phyloP scores from a whole-genome alignment of 306 rosid genomes.

The Cucurbita pepo region DNA sequence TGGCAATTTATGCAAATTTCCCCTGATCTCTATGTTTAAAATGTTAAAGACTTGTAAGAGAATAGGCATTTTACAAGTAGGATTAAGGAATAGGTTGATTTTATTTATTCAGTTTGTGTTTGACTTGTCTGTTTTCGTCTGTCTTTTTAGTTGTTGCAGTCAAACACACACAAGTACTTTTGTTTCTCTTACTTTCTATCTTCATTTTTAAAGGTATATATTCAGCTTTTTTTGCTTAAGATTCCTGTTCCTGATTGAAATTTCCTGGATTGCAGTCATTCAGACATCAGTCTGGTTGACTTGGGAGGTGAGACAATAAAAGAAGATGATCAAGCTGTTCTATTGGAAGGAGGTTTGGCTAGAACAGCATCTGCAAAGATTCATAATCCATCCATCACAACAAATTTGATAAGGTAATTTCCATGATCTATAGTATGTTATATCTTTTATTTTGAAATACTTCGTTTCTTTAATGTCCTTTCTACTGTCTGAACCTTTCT shows the following conservation, averaged over 20 bases:
- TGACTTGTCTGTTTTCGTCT: not conserved
- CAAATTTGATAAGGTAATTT: constrained; percentile 62
- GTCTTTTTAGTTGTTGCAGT: not conserved
- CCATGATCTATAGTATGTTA: not conserved
- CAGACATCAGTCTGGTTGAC: constrained; percentile 67
- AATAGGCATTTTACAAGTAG: not conserved
- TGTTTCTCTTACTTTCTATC: not conserved
- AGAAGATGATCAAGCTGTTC: constrained; percentile 77
- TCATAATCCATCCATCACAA: constrained; percentile 46
- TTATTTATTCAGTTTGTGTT: not conserved
- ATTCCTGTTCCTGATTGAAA: constrained; percentile 2
- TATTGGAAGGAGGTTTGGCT: constrained; percentile 74
- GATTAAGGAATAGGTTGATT: not conserved
- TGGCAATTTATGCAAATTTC: not conserved
- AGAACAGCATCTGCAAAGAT: constrained; percentile 64
- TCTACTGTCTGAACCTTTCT: constrained; percentile 17
- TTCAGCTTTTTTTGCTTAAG: not conserved
- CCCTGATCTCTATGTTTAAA: not conserved
- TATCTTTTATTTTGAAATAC: constrained; percentile 6
- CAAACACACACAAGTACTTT: not conserved
- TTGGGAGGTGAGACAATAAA: constrained; percentile 57
- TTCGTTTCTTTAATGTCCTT: constrained; percentile 11
- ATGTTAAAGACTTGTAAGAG: not conserved
- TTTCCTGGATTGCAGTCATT: constrained; percentile 50
- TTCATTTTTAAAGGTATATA: not conserved